These are phyloP conservation scores for Flueggea neowawraea DNA, from an alignment of 441 rosid species.

Conservation along the genomic window DNA sequence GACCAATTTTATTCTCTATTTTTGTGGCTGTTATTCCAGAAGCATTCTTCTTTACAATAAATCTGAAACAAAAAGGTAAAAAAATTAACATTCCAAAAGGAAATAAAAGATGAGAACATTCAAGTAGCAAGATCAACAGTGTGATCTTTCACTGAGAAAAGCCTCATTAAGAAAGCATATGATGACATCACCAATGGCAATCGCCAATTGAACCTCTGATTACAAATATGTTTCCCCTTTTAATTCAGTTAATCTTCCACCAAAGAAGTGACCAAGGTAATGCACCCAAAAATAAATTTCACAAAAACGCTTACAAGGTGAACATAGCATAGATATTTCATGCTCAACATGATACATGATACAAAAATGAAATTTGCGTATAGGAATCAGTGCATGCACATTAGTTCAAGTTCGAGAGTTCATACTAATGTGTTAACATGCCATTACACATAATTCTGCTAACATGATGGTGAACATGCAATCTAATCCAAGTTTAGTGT, in stretches of 20 bases:
- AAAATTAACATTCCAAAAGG: neutral
- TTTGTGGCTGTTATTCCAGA: slow-evolving; percentile 84
- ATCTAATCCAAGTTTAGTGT: neutral
- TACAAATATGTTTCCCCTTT: no score
- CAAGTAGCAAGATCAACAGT: no score
- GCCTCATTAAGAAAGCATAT: neutral
- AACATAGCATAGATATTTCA: neutral
- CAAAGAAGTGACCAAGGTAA: neutral
- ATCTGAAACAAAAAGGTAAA: slow-evolving; percentile 45
- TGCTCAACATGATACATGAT: neutral
- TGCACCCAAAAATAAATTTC: slow-evolving; percentile 4
- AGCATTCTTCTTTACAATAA: slow-evolving; percentile 74
- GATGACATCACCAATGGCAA: no score
- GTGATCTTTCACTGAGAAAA: no score
- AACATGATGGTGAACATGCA: neutral
- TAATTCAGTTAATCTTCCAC: no score
- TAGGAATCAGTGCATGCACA: neutral
- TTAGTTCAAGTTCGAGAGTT: no score
- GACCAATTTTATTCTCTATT: slow-evolving; percentile 89
- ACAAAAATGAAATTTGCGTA: slow-evolving; percentile 22
- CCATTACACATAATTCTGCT: no score
- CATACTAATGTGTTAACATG: no score
- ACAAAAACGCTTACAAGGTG: neutral
- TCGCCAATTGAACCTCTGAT: no score
- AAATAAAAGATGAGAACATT: slow-evolving; percentile 7